These are phyloP conservation scores for Ogataea siamensis DNA, from an alignment of 805 yeast genomes.

Conservation along the genomic window DNA sequence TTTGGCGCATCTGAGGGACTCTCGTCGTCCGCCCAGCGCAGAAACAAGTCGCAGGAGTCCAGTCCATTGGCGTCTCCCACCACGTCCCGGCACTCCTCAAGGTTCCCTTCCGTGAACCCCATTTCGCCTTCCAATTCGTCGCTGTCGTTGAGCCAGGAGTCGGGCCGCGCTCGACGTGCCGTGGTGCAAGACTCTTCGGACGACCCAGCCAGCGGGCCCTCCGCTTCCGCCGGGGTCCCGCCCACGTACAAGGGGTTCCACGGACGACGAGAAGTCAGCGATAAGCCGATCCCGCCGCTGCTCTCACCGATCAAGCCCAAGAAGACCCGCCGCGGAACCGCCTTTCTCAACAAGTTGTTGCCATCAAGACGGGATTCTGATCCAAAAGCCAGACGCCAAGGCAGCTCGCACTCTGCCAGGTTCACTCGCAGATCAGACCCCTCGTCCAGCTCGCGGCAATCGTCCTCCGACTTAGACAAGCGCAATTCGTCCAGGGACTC, in stretches of 20 bases:
- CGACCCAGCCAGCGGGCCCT: too few species aligned
- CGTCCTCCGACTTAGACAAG: not conserved
- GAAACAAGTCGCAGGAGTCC: conserved; percentile 11
- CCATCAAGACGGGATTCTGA: conserved; percentile 31
- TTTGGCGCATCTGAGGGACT: conserved; percentile 5
- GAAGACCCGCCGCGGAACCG: conserved; percentile 23
- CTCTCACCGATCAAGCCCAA: conserved; percentile 22
- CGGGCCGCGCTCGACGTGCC: not conserved
- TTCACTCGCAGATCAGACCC: conserved; percentile 16
- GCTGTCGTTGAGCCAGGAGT: conserved; percentile 5
- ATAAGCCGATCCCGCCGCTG: conserved; percentile 19
- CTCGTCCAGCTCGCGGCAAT: not conserved
- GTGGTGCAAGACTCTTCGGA: too few species aligned
- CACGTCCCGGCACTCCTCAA: conserved; percentile 24
- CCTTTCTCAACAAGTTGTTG: conserved; percentile 24
- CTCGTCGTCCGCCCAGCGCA: conserved; percentile 1
- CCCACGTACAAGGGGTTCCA: conserved; percentile 33
- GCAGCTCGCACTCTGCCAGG: conserved; percentile 3
- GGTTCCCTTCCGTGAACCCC: conserved; percentile 8
- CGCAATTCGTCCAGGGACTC: conserved; percentile 1
- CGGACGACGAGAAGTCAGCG: conserved; percentile 17
- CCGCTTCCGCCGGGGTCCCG: conserved; percentile 17
- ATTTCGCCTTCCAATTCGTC: conserved; percentile 19
- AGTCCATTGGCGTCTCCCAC: conserved; percentile 19
- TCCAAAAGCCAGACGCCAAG: conserved; percentile 8